Conservation (phyloP, 2,329 filamentous ascomycete species). For the Lecanicillium sp. region DNA sequence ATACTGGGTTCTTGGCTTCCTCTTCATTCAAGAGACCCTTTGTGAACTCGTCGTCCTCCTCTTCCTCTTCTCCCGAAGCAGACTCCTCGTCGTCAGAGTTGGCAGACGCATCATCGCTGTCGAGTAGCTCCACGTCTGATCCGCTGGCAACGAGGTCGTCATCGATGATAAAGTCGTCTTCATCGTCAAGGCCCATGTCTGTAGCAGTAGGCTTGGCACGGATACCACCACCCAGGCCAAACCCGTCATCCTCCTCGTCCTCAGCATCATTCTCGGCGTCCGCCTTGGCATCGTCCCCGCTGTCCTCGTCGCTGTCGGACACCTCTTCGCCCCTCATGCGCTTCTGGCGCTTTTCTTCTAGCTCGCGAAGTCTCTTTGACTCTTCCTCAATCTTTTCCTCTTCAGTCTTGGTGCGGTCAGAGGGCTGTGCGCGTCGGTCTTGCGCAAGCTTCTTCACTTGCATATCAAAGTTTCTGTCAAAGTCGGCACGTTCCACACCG, state of each 20-base stretch:
- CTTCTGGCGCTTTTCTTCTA: constrained; percentile 74
- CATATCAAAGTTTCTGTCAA: constrained; percentile 83
- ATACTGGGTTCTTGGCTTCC: constrained; percentile 46
- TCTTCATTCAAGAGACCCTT: constrained; percentile 57
- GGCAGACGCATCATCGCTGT: constrained; percentile 45
- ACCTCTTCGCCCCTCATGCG: constrained; percentile 83
- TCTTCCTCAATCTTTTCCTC: constrained; percentile 78
- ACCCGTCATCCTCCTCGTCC: constrained; percentile 42
- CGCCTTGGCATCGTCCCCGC: constrained; percentile 28
- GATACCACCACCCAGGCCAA: constrained; percentile 53
- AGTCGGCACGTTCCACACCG: constrained; percentile 56
- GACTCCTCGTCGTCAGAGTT: constrained; percentile 36
- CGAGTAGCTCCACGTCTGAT: constrained; percentile 56
- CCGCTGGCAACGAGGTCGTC: constrained; percentile 80
- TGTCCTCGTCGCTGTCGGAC: constrained; percentile 55
- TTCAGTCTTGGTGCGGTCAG: constrained; percentile 82
- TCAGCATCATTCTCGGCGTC: constrained; percentile 29
- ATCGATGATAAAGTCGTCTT: constrained; percentile 89
- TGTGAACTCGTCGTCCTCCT: constrained; percentile 63
- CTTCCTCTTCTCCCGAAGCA: constrained; percentile 18
- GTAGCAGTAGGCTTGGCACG: constrained; percentile 48
- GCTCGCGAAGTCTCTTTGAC: constrained; percentile 64
- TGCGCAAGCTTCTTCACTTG: constrained; percentile 73
- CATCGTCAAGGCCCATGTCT: constrained; percentile 74
- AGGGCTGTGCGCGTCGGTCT: constrained; percentile 78